Conservation (phyloP, 805 yeast species). For the Starmera amethionina region DNA sequence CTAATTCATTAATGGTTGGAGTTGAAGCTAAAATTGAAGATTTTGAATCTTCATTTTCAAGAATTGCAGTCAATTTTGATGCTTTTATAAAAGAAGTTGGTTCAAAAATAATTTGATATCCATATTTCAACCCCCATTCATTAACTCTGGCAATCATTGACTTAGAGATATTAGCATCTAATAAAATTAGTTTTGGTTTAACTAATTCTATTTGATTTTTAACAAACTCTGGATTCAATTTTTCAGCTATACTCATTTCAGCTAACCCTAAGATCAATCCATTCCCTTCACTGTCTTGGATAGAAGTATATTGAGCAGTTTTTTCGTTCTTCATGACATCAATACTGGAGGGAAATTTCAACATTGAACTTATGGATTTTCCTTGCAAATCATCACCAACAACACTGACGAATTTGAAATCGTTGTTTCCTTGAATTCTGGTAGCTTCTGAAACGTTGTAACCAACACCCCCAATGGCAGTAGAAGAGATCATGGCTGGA, state of each 20-base stretch:
- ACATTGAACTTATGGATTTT: conserved; percentile 21
- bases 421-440: conserved; percentile 19
- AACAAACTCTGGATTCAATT: conserved; percentile 34
- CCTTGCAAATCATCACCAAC: conserved; percentile 57
- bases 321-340: conserved; percentile 4
- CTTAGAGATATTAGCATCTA: conserved; percentile 56
- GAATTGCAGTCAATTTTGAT: conserved; percentile 26
- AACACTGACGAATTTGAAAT: conserved; percentile 40
- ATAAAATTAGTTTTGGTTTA: conserved; percentile 39
- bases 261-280: conserved; percentile 63
- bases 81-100: conserved; percentile 74
- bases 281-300: conserved; percentile 53
- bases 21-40: conserved; percentile 43
- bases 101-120: conserved; percentile 43
- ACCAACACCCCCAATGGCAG: conserved; percentile 75
- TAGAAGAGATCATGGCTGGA: conserved; percentile 48
- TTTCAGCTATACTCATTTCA: conserved; percentile 68
- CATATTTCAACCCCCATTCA: conserved; percentile 11
- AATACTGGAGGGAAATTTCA: conserved; percentile 23
- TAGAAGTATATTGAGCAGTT: conserved; percentile 69
- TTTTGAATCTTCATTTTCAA: conserved; percentile 15
- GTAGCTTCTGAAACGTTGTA: conserved; percentile 46
- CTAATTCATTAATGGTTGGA: conserved; percentile 58
- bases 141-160: conserved; percentile 29
- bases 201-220: conserved; percentile 26